These are phyloP conservation scores for Dentiscutata heterogama DNA, from an alignment of 371 early-diverging fungal species.

Conservation along the genomic window DNA sequence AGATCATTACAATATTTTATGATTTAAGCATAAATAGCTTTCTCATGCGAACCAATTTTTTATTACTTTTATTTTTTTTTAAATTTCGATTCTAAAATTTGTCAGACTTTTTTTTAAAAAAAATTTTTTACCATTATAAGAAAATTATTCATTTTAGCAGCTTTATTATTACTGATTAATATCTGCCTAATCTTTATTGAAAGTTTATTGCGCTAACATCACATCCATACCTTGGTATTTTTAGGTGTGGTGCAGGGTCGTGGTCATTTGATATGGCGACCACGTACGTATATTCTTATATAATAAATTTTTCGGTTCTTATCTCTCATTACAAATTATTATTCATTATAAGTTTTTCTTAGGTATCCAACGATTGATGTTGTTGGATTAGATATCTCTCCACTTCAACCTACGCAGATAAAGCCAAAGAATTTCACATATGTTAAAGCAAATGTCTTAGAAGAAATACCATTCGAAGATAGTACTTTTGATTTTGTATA, in stretches of 20 bases:
- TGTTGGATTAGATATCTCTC: conserved; percentile 11
- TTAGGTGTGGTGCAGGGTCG: conserved; percentile 25
- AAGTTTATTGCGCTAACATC: too few species aligned
- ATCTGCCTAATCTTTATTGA: too few species aligned
- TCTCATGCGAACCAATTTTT: neutral
- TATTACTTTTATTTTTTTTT: neutral
- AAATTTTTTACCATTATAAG: too few species aligned
- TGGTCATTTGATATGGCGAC: conserved; percentile 32
- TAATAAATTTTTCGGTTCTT: too few species aligned
- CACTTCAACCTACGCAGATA: neutral
- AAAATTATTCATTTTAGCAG: too few species aligned
- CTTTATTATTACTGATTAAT: too few species aligned
- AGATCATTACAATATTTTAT: too few species aligned
- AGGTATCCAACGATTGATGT: neutral
- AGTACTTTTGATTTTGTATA: conserved; percentile 56
- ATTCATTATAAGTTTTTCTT: too few species aligned
- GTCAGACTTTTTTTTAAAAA: too few species aligned
- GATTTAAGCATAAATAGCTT: too few species aligned
- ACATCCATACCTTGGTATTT: neutral
- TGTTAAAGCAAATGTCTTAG: neutral
- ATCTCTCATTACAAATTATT: too few species aligned
- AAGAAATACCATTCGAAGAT: conserved; percentile 52
- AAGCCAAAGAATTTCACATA: neutral
- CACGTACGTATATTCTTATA: neutral
- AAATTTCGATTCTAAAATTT: neutral